Conservation (phyloP, 108 stramenopile species). For the Parmales sp. region DNA sequence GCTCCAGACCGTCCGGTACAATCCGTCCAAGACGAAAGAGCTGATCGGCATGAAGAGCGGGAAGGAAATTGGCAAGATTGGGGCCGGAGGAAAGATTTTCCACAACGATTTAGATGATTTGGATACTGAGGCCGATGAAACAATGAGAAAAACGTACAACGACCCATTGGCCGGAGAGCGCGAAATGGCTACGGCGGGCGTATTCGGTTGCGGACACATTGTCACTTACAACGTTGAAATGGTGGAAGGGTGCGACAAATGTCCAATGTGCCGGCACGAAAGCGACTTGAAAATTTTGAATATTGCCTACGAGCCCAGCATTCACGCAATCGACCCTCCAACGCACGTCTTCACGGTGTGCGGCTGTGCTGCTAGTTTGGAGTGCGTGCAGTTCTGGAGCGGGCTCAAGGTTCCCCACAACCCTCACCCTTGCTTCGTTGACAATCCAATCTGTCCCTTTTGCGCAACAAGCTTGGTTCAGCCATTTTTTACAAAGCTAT, state of each 20-base stretch:
- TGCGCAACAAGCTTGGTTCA: conserved; percentile 13
- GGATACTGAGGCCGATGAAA: background rate
- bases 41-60: too few species aligned
- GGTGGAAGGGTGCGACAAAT: conserved; percentile 4
- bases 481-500: too few species aligned
- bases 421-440: conserved; percentile 17
- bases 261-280: conserved; percentile 27
- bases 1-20: conserved; percentile 24
- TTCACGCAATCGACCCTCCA: conserved; percentile 17
- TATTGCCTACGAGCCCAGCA: conserved; percentile 20
- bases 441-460: conserved; percentile 28
- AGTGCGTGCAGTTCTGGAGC: background rate
- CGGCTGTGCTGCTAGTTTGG: conserved; percentile 14
- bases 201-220: conserved; percentile 39
- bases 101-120: too few species aligned
- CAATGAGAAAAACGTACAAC: too few species aligned
- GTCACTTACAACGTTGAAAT: conserved; percentile 18
- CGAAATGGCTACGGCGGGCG: too few species aligned
- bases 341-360: conserved; percentile 36
- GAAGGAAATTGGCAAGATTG: too few species aligned
- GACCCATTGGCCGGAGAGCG: too few species aligned
- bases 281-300: conserved; percentile 22
- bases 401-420: conserved; percentile 17
- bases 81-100: too few species aligned
- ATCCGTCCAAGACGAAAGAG: too few species aligned